Conservation (phyloP, 495 filamentous ascomycete species). For the Trichoderma asperelloides region DNA sequence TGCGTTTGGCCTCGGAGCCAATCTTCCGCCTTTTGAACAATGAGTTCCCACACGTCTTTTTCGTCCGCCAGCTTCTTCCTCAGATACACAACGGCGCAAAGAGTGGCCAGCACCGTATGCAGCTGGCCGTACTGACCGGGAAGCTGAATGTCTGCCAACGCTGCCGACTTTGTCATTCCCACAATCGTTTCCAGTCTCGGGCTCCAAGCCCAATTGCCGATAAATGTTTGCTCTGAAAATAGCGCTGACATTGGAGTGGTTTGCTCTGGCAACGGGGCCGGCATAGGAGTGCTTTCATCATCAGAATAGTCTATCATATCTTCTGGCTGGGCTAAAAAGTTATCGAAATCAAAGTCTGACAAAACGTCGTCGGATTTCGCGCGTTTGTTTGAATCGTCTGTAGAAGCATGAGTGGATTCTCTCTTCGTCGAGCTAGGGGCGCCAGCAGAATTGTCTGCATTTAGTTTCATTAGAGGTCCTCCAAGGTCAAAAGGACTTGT, state of each 20-base stretch:
- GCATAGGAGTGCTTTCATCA: neutral
- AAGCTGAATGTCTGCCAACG: conserved; percentile 8
- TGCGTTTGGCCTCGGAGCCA: neutral
- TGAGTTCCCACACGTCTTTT: conserved; percentile 47
- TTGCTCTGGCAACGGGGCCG: neutral
- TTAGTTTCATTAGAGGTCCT: no score
- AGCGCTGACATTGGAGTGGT: conserved; percentile 13
- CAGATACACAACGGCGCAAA: conserved; percentile 41
- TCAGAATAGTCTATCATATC: neutral
- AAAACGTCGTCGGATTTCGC: no score
- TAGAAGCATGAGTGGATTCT: no score
- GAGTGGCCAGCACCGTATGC: conserved; percentile 31
- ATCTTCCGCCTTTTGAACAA: conserved; percentile 37
- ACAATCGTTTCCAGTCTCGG: neutral
- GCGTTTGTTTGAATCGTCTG: no score
- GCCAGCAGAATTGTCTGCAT: no score
- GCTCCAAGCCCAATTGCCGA: conserved; percentile 36
- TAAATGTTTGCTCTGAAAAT: conserved; percentile 41
- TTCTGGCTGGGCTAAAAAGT: no score
- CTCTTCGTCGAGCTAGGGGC: no score
- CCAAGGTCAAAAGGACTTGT: no score
- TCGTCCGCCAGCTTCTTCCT: conserved; percentile 28
- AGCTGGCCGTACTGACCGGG: conserved; percentile 5
- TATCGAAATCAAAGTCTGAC: no score
- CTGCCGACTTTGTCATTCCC: conserved; percentile 1